phyloP scores from a whole-genome alignment of 352 stramenopile genomes.

The Globisporangium alternatum region DNA sequence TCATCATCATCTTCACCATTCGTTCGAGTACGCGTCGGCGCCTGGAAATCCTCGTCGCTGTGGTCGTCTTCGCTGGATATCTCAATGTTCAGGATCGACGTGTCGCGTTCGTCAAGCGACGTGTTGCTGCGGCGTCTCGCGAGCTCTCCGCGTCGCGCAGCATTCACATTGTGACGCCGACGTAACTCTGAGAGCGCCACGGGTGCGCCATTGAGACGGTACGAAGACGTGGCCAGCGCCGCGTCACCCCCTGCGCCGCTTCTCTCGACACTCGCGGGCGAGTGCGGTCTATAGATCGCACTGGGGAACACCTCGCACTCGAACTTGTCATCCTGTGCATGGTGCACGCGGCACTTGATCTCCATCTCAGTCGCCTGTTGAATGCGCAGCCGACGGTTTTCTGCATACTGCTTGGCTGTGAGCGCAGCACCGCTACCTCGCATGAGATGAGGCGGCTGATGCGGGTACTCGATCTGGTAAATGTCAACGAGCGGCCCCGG shows the following conservation, averaged over 20 bases:
- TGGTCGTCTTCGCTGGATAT: conserved; percentile 87
- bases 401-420: conserved; percentile 38
- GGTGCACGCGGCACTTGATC: conserved; percentile 53
- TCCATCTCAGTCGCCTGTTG: conserved; percentile 71
- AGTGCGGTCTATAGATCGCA: conserved; percentile 29
- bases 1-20: conserved; percentile 31
- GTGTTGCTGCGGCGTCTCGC: conserved; percentile 33
- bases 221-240: conserved; percentile 40
- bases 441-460: conserved; percentile 61
- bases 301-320: conserved; percentile 53
- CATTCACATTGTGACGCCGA: conserved; percentile 30
- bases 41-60: conserved; percentile 86
- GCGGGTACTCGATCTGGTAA: conserved; percentile 63
- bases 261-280: not conserved
- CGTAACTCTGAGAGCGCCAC: conserved; percentile 71
- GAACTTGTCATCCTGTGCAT: conserved; percentile 37
- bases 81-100: conserved; percentile 76
- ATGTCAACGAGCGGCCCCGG: conserved; percentile 75
- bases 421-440: conserved; percentile 13
- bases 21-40: conserved; percentile 25
- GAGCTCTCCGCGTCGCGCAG: conserved; percentile 17
- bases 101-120: conserved; percentile 76
- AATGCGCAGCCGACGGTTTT: conserved; percentile 59
- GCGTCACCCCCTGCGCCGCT: conserved; percentile 18
- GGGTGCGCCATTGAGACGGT: conserved; percentile 68